Base-by-base conservation (phyloP, 768 basidiomycete genomes). In the Scleroderma citrinum region DNA sequence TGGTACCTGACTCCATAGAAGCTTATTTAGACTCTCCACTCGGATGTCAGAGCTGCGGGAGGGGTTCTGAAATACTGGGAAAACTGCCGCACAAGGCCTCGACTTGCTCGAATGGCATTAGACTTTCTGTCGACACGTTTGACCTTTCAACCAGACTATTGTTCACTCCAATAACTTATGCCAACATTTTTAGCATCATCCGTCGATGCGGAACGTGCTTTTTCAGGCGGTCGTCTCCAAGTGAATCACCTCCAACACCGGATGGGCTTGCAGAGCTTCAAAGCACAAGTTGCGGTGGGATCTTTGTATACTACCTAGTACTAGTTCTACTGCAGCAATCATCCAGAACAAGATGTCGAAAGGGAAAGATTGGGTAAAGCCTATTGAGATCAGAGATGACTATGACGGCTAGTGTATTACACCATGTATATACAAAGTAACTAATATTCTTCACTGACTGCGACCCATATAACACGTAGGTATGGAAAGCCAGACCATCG, bases 221-320 rank as follows among this genome's bases (percentile, higher is more conserved):
- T 71, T 53, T 70, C 66, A 26, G 54, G 54, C 42, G 65, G 67
- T 2, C 54, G 58, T 14, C 52, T 61, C 3, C 62, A 68, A 30
- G 60, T 69, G 13, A 62, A 63, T 41, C 62, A 62, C 40, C 52
- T 69, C 52, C 70, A 71, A 55, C 62, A 65, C 42, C 57, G 58
- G 44, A 71, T 62, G 53, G 54, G 38, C 23, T 66, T 68, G 7
- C 64, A 68, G 47, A 65, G 66, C 7, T 71, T 69, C 64, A 61
- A 62, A 38, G 63, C 67, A 20, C 57, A 61, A 32, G 59, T 71
- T 48, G 62, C 63, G 3, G 38, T 68, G 19, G 60, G 63, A n/a
- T 69, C 67, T 3, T 69, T 64, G 67, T 50, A 47, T 68, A 5
- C 59, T 53, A 39, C 58, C 61, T 21, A 46, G 50, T 23, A 7